Conservation (phyloP, 495 filamentous ascomycete species). For the Sordaria brevicollis region DNA sequence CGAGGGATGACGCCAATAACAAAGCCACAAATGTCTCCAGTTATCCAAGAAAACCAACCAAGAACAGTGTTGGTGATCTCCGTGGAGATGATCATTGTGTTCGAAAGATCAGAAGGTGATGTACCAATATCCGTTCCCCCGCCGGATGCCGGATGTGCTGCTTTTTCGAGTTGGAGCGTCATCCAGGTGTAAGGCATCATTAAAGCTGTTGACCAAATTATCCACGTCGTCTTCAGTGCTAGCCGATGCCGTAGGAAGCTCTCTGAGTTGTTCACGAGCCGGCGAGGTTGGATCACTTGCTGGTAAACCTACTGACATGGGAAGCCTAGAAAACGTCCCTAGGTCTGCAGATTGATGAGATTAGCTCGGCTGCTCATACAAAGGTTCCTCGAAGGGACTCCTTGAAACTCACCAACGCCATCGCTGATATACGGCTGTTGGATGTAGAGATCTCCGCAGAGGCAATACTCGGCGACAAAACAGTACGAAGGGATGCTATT, state of each 20-base stretch:
- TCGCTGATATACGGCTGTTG: not conserved
- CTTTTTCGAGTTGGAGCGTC: not conserved
- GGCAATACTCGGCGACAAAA: fast-evolving
- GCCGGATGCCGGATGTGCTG: not conserved
- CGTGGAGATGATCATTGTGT: not conserved
- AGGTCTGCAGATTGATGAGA: not conserved
- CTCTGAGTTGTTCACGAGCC: not conserved
- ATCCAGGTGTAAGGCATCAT: not conserved
- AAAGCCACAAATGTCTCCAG: not conserved
- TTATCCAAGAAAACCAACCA: not conserved
- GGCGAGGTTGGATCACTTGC: not conserved
- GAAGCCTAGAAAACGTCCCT: too few species aligned
- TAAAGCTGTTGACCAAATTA: not conserved
- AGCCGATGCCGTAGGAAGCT: too few species aligned
- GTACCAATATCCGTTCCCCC: not conserved
- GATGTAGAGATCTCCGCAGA: not conserved
- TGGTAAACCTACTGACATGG: too few species aligned
- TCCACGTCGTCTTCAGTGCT: not conserved
- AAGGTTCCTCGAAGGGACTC: fast-evolving
- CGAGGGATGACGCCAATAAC: not conserved
- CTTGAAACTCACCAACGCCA: not conserved
- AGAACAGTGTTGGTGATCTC: not conserved
- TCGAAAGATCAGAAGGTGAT: not conserved
- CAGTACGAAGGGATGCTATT: not conserved
- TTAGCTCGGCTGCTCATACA: not conserved